Conservation (phyloP, 140 eudicot genomes). For the Stevia rebaudiana region DNA sequence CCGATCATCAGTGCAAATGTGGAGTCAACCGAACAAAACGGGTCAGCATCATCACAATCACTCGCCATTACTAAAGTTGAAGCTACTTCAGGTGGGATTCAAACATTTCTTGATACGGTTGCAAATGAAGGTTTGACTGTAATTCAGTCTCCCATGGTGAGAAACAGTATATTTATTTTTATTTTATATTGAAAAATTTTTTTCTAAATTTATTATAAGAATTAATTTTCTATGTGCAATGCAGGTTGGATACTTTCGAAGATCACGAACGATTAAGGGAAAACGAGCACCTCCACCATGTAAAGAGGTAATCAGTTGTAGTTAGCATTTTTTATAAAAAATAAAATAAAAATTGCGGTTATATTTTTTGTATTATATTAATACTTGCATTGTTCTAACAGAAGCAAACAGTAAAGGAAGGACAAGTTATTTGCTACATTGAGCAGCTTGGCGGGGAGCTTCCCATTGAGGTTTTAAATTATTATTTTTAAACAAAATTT, state of each 20-base stretch:
- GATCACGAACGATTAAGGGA: slow-evolving; percentile 75
- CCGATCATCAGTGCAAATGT: slow-evolving; percentile 35
- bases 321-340: no score
- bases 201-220: no score
- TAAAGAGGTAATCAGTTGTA: slow-evolving; percentile 59
- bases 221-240: neutral
- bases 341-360: neutral
- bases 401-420: slow-evolving; percentile 82
- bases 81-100: slow-evolving; percentile 36
- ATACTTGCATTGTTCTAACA: slow-evolving; percentile 29
- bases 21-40: slow-evolving; percentile 44
- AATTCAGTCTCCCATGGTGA: slow-evolving; percentile 72
- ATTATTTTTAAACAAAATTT: neutral
- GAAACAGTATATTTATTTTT: slow-evolving; percentile 7
- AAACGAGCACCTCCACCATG: slow-evolving; percentile 78
- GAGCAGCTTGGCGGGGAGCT: slow-evolving; percentile 82
- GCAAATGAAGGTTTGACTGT: slow-evolving; percentile 76
- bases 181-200: neutral
- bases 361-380: neutral
- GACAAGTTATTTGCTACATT: slow-evolving; percentile 81
- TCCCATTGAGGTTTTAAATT: slow-evolving; percentile 63
- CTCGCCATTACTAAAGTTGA: slow-evolving; percentile 56
- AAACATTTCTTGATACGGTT: slow-evolving; percentile 54
- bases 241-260: slow-evolving; percentile 76
- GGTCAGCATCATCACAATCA: slow-evolving; percentile 60